phyloP scores from a whole-genome alignment of 2,329 filamentous ascomycete species.

The Penicillium occitanis region DNA sequence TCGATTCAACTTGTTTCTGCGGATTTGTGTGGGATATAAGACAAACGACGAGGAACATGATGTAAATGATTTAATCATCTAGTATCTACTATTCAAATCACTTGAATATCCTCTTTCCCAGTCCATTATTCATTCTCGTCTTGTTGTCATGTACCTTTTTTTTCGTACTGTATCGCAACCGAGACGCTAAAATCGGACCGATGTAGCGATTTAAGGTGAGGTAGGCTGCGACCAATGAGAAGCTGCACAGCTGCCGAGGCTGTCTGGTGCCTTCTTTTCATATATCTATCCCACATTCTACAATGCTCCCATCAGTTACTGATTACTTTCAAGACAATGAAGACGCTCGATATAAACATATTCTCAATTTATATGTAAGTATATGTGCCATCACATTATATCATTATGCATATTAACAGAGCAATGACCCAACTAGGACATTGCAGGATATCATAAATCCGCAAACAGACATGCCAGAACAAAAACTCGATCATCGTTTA shows the following conservation, averaged over 20 bases:
- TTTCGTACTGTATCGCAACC: too few relatives aligned
- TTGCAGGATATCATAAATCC: constrained; percentile 16
- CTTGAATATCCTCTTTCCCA: background rate
- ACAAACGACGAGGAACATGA: background rate
- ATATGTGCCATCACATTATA: constrained; percentile 19
- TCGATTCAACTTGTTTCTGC: background rate
- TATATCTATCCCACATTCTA: background rate
- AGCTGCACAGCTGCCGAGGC: background rate
- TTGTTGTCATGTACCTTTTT: background rate
- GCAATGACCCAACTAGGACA: constrained; percentile 10
- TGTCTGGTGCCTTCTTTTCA: background rate
- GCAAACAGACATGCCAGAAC: constrained; percentile 1
- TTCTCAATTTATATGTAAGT: constrained; percentile 6
- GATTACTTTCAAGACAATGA: background rate
- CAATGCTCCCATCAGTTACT: background rate
- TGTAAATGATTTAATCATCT: background rate
- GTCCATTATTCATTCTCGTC: background rate
- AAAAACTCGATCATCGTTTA: background rate
- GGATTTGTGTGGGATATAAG: background rate
- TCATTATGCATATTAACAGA: constrained; percentile 21
- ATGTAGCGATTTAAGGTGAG: background rate
- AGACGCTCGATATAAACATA: background rate
- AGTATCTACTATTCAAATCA: background rate
- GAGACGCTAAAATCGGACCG: constrained; percentile 5
- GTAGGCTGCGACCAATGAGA: background rate